Evolutionary conservation across 2,329 filamentous ascomycete genomes (phyloP).

Genomic region (Phoma sp.): DNA sequence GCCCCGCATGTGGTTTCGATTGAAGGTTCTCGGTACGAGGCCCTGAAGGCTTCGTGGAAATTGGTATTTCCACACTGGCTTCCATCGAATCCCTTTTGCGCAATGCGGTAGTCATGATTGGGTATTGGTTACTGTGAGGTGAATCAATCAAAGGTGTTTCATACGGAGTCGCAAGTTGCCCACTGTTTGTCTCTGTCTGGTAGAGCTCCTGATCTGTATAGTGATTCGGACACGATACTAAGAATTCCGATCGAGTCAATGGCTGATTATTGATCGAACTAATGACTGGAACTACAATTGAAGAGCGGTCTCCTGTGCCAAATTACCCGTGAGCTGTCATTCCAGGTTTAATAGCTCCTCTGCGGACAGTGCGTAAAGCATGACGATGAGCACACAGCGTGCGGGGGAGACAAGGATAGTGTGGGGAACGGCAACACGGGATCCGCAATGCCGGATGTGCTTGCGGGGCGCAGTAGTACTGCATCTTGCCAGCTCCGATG

Average conservation of each 20-base stretch:
- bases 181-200: too few species aligned
- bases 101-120: slow-evolving; percentile 13
- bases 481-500: too few species aligned
- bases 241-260: neutral
- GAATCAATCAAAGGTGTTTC: too few species aligned
- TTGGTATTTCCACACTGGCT: slow-evolving; percentile 21
- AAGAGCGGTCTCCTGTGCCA: too few species aligned
- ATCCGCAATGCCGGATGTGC: slow-evolving; percentile 26
- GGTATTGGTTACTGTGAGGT: too few species aligned
- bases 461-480: too few species aligned
- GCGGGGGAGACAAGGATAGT: slow-evolving; percentile 37
- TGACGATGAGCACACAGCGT: slow-evolving; percentile 14
- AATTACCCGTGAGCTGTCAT: neutral
- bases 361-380: neutral
- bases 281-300: neutral
- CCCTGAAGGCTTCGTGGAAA: slow-evolving; percentile 19
- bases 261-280: neutral
- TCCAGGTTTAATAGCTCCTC: slow-evolving; percentile 13
- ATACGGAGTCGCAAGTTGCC: too few species aligned
- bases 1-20: slow-evolving; percentile 33
- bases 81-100: slow-evolving; percentile 44
- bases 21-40: slow-evolving; percentile 15
- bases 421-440: slow-evolving; percentile 33
- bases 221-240: too few species aligned
- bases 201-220: too few species aligned